phyloP scores from a whole-genome alignment of 768 basidiomycete species.

The Asterophora parasitica region DNA sequence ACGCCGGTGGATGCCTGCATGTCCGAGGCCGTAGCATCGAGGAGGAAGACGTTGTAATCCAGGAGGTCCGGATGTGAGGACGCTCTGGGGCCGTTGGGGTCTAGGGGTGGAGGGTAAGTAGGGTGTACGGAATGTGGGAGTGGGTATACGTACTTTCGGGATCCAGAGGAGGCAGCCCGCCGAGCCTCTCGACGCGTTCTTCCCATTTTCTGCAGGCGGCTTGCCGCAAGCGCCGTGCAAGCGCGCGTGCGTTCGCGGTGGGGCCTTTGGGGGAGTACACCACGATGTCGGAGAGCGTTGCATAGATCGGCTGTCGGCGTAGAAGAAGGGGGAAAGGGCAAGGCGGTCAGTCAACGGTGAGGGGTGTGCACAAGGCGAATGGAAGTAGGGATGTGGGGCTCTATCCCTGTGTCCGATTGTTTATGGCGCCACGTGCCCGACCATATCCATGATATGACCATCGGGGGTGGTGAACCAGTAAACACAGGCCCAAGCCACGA shows the following conservation, averaged over 20 bases:
- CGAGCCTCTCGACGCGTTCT: constrained; percentile 33
- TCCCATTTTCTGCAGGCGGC: constrained; percentile 55
- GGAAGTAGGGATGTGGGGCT: too few relatives aligned
- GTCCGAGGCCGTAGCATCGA: constrained; percentile 44
- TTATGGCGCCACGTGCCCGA: too few relatives aligned
- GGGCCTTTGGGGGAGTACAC: constrained; percentile 77
- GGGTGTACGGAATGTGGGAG: background rate
- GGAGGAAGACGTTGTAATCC: constrained; percentile 74
- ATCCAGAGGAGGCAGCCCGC: background rate
- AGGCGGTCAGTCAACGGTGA: too few relatives aligned
- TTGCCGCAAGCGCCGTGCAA: constrained; percentile 62
- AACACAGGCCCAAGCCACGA: too few relatives aligned
- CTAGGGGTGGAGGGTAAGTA: background rate
- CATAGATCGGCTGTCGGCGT: constrained; percentile 81
- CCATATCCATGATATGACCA: too few relatives aligned
- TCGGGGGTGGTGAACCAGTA: too few relatives aligned
- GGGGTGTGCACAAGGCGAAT: background rate
- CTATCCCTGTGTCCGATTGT: too few relatives aligned
- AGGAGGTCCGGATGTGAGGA: constrained; percentile 28
- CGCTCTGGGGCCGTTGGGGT: background rate
- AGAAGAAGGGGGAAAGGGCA: too few relatives aligned
- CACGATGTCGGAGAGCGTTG: constrained; percentile 85
- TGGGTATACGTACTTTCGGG: constrained; percentile 1
- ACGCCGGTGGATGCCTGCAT: constrained; percentile 19
- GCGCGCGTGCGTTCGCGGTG: constrained; percentile 46